Evolutionary conservation across 768 basidiomycete species (phyloP).

Genomic region (Royoungia palumana): DNA sequence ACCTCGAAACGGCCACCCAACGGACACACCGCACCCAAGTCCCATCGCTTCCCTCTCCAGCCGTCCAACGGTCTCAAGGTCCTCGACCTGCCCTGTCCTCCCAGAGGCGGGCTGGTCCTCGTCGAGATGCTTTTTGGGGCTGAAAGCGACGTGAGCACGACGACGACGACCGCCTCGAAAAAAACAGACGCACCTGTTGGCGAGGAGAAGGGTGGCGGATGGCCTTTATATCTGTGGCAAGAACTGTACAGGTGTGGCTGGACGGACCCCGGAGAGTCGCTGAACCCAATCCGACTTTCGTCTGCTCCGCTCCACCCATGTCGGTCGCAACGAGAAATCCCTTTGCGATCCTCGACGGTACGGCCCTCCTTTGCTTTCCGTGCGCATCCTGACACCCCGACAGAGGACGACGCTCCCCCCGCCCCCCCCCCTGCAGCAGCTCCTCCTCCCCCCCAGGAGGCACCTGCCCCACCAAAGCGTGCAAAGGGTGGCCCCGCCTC

Average conservation of each 20-base stretch:
- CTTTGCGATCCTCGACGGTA: constrained; percentile 80
- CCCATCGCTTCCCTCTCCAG: constrained; percentile 74
- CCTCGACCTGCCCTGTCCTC: constrained; percentile 75
- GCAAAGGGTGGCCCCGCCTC: constrained; percentile 55
- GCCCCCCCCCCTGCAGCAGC: constrained; percentile 35
- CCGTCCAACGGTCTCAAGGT: constrained; percentile 85
- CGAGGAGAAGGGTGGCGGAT: constrained; percentile 1
- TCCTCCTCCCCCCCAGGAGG: constrained; percentile 28
- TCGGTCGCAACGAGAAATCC: constrained; percentile 89
- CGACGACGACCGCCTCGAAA: not conserved
- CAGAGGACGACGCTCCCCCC: constrained; percentile 50
- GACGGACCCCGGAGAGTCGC: constrained; percentile 40
- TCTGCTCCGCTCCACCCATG: constrained; percentile 42
- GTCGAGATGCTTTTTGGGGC: constrained; percentile 86
- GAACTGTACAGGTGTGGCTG: constrained; percentile 46
- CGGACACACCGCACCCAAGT: constrained; percentile 82
- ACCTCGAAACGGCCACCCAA: constrained; percentile 60
- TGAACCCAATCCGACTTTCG: constrained; percentile 5
- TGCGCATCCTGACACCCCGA: constrained; percentile 6
- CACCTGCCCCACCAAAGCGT: constrained; percentile 43
- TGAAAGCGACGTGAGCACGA: constrained; percentile 21
- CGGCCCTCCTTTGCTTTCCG: constrained; percentile 23
- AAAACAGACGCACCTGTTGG: constrained; percentile 46
- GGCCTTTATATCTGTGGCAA: constrained; percentile 24
- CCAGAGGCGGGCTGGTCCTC: constrained; percentile 67